Evolutionary conservation across 768 basidiomycete species (phyloP).

Genomic region (Russula griseocarnosa): DNA sequence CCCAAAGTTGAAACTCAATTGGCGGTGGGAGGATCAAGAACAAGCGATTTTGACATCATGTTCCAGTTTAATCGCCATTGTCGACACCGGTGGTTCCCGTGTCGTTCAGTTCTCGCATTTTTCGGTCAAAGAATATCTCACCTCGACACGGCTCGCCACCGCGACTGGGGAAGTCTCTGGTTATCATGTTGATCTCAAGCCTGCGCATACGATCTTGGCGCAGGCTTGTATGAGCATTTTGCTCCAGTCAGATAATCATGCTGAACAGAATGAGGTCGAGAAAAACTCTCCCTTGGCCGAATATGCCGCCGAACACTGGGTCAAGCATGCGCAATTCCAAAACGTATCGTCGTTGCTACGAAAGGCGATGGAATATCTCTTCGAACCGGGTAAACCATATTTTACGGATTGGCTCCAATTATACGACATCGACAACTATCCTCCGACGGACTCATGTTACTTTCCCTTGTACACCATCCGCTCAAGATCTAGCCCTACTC

Average conservation of each 20-base stretch:
- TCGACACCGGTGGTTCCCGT: neutral
- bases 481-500: neutral
- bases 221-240: neutral
- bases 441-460: rapidly evolving
- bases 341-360: neutral
- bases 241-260: neutral
- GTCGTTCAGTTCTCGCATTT: neutral
- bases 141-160: neutral
- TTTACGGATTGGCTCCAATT: neutral
- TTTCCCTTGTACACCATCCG: neutral
- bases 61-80: neutral
- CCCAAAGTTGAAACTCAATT: neutral
- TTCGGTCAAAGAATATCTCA: neutral
- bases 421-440: neutral
- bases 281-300: neutral
- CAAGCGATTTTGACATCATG: neutral
- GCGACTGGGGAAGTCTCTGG: neutral
- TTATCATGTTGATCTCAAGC: neutral
- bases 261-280: neutral
- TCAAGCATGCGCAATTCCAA: neutral
- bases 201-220: neutral
- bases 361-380: neutral
- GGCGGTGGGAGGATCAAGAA: neutral
- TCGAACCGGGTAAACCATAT: neutral
- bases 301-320: neutral